Evolutionary conservation across 345 rosid species (phyloP), one percentile per base, ranked within the genome.

Genomic region (Conringia planisiliqua): DNA sequence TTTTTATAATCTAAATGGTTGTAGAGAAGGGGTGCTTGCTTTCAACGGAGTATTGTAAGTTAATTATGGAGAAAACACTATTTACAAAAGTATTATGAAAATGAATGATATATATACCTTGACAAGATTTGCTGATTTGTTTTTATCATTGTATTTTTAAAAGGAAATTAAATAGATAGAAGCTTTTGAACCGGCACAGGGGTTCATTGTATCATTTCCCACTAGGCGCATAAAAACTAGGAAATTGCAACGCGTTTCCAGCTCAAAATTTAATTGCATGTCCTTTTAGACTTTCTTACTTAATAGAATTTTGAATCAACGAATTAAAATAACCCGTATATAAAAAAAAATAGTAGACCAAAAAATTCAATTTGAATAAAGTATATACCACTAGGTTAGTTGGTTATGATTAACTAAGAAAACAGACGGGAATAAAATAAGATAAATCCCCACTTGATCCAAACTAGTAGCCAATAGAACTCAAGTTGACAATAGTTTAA

Each of bases 191-290:
- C 66, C 51, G 50, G 70, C 58, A 33, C 12, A 52, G 5, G 48
- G 80, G 76, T 71, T 71, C 76, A 35, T 48, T 71, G 76, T 36
- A 70, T 77, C 68, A 64, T 47, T 13, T 30, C 72, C 80, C 80
- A 71, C 80, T 65, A 63, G 71, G 62, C 0, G 36, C 3, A 71
- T 0, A 56, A 70, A 48, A 27, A 71, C n/a, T 39, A 57, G 14
- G 76, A 77, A 64, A 30, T 77, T 71, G 80, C 76, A 63, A 70
- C 68, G 72, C 67, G 61, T 77, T 77, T 65, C 80, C 68, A 77
- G 72, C 76, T 71, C 14, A 29, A 6, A 10, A 4, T 64, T 64
- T 56, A 47, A 46, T 77, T 77, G 62, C 72, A 77, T 65, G 62
- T 65, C 68, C 56, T 62, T 77, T 64, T 71, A 57, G 62, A 59